Evolutionary conservation across 2,329 filamentous ascomycete species (phyloP).

Genomic region (Myriosclerotinia duriaeana): DNA sequence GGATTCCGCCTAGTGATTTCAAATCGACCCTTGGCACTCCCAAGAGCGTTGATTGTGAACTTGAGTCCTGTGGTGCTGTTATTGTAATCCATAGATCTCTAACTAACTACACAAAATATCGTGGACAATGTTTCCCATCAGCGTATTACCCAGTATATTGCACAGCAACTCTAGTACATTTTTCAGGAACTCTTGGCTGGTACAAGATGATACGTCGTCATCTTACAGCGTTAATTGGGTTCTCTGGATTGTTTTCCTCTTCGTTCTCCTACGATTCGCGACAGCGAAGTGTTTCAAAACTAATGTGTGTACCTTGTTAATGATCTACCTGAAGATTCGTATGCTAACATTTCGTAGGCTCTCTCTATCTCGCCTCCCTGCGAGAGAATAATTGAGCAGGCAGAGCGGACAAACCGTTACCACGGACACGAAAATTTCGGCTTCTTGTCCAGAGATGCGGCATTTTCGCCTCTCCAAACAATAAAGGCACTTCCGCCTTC

Average conservation of each 20-base stretch:
- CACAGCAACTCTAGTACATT: neutral
- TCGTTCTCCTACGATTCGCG: neutral
- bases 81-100: neutral
- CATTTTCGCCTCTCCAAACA: neutral
- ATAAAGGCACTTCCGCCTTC: constrained; percentile 9
- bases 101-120: neutral
- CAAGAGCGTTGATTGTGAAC: neutral
- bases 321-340: neutral
- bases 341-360: neutral
- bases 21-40: neutral
- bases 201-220: neutral
- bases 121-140: constrained; percentile 2
- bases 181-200: neutral
- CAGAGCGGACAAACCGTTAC: constrained; percentile 7
- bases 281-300: neutral
- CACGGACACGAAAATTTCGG: constrained; percentile 6
- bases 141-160: neutral
- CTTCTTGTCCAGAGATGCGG: neutral
- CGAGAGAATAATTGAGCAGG: constrained; percentile 13
- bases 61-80: neutral
- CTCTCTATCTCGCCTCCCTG: constrained; percentile 11
- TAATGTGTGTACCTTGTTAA: neutral
- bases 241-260: neutral
- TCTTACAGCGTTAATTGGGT: neutral
- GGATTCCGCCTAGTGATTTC: neutral